phyloP scores from a whole-genome alignment of 306 rosid species.

The Trichosanthes cucumerina region DNA sequence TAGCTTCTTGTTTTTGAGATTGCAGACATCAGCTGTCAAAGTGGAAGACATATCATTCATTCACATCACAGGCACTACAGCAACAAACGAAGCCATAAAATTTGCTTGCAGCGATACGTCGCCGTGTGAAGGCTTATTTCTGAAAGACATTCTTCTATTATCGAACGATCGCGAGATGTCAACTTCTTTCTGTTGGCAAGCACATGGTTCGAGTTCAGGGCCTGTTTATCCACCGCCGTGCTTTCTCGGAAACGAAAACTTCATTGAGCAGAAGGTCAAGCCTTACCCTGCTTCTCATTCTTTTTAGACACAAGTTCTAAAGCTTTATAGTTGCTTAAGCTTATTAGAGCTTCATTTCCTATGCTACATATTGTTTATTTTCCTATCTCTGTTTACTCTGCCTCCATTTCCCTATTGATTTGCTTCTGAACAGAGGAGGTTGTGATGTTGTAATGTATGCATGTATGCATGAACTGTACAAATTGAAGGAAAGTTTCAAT shows the following conservation, averaged over 20 bases:
- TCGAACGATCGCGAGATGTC: conserved; percentile 24
- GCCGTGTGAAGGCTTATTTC: conserved; percentile 54
- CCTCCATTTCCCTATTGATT: not conserved
- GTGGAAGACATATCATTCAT: conserved; percentile 57
- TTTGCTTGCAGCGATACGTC: conserved; percentile 64
- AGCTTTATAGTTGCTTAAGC: not conserved
- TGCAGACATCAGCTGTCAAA: conserved; percentile 76
- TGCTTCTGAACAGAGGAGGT: not conserved
- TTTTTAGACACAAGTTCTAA: conserved; percentile 9
- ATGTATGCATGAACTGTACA: not conserved
- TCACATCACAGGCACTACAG: conserved; percentile 66
- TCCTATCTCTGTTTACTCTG: not conserved
- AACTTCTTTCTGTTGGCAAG: conserved; percentile 66
- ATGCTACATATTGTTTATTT: not conserved
- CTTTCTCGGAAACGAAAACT: conserved; percentile 24
- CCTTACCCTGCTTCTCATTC: conserved; percentile 25
- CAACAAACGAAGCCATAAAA: conserved; percentile 55
- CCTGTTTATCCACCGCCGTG: conserved; percentile 45
- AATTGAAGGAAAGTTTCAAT: not conserved
- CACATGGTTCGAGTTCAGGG: conserved; percentile 55
- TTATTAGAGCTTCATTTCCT: not conserved
- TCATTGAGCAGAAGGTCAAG: conserved; percentile 27
- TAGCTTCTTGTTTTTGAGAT: not conserved
- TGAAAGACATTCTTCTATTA: conserved; percentile 50
- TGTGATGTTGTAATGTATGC: not conserved